Evolutionary conservation across 306 rosid species (phyloP).

Genomic region (Senna tora): DNA sequence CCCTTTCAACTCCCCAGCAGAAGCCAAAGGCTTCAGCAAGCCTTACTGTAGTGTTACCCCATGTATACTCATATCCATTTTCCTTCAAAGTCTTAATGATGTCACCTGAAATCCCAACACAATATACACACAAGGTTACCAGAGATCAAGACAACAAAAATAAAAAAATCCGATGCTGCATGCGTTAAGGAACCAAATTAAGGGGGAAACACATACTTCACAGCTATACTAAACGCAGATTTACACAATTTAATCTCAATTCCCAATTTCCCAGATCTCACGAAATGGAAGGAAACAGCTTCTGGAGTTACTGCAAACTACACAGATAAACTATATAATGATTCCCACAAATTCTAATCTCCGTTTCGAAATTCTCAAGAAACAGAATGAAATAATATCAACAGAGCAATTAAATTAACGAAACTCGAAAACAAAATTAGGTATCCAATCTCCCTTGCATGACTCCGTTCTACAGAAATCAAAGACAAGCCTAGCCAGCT

Average conservation of each 20-base stretch:
- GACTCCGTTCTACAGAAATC: too few species aligned
- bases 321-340: background rate
- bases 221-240: background rate
- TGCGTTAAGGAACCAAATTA: slow-evolving; percentile 5
- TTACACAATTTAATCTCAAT: background rate
- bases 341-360: background rate
- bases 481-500: background rate
- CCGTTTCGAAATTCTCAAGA: slow-evolving; percentile 26
- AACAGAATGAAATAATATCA: slow-evolving; percentile 15
- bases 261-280: background rate
- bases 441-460: too few species aligned
- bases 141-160: slow-evolving; percentile 21
- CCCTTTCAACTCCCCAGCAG: slow-evolving; percentile 99
- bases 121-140: slow-evolving; percentile 22
- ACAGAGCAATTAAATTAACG: background rate
- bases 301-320: background rate
- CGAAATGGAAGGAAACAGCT: background rate
- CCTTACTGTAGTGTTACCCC: slow-evolving; percentile 89
- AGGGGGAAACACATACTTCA: background rate
- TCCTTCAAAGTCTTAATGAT: slow-evolving; percentile 85
- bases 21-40: slow-evolving; percentile 90
- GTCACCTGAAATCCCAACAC: slow-evolving; percentile 66
- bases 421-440: background rate
- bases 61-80: slow-evolving; percentile 73
- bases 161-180: background rate